Evolutionary conservation across 495 filamentous ascomycete species (phyloP).

Genomic region (Lasiosphaeria miniovina): DNA sequence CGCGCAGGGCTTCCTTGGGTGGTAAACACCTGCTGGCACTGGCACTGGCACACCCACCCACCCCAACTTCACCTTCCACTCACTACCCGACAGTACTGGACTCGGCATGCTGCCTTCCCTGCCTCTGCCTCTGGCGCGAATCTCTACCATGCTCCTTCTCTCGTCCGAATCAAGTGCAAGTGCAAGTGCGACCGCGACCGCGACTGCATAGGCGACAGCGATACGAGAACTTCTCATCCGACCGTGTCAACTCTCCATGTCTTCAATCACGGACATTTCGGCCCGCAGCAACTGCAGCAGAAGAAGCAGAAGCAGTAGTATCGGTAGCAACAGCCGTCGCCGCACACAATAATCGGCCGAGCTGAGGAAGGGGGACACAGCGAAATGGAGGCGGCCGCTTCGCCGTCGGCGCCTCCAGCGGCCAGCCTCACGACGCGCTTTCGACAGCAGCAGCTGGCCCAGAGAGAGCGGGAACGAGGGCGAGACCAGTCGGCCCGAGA

Average conservation of each 20-base stretch:
- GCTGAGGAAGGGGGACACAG: constrained; percentile 5
- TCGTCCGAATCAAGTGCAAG: neutral
- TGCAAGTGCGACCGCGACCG: neutral
- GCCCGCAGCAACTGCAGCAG: constrained; percentile 8
- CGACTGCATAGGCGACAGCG: neutral
- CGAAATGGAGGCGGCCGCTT: constrained; percentile 26
- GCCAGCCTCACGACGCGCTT: constrained; percentile 19
- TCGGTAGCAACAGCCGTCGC: constrained; percentile 24
- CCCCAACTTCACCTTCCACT: neutral
- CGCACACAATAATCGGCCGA: constrained; percentile 14
- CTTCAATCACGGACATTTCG: constrained; percentile 21
- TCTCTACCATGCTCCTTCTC: neutral
- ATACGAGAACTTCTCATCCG: neutral
- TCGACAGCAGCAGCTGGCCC: constrained; percentile 22
- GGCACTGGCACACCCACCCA: too few relatives aligned
- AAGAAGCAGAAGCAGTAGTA: too few relatives aligned
- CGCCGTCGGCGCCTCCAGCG: constrained; percentile 22
- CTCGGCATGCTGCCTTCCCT: neutral
- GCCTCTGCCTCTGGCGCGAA: neutral
- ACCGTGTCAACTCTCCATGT: constrained; percentile 27
- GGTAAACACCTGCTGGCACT: too few relatives aligned
- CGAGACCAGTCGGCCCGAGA: constrained; percentile 16
- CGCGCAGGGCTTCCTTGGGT: too few relatives aligned
- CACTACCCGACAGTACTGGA: too few relatives aligned
- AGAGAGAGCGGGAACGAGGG: constrained; percentile 20